Conservation (phyloP, 345 rosid species). For the Diplotaxis tenuifolia region DNA sequence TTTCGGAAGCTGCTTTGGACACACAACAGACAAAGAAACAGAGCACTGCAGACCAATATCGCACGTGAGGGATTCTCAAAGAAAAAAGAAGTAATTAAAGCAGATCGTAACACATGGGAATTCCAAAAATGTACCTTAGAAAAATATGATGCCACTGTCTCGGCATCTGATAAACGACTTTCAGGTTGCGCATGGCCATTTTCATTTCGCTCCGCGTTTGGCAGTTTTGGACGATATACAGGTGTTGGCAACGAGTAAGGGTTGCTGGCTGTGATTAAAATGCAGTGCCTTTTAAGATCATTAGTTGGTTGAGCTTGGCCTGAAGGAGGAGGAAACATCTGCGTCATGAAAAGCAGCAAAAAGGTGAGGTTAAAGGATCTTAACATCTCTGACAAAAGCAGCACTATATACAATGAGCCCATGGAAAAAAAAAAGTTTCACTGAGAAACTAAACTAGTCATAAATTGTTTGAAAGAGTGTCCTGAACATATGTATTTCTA, state of each 20-base stretch:
- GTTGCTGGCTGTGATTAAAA: conserved; percentile 88
- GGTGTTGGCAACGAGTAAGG: conserved; percentile 93
- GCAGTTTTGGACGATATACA: conserved; percentile 73
- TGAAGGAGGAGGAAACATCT: conserved; percentile 81
- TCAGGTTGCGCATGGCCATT: conserved; percentile 56
- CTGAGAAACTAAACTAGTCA: conserved; percentile 16
- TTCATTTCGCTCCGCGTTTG: conserved; percentile 61
- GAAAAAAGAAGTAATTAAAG: not conserved
- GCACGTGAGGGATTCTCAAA: conserved; percentile 29
- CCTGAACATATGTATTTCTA: conserved; percentile 1
- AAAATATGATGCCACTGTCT: conserved; percentile 77
- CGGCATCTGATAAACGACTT: conserved; percentile 84
- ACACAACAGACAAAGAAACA: conserved; percentile 81
- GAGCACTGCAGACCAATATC: conserved; percentile 56
- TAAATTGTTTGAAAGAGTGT: not conserved
- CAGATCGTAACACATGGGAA: conserved; percentile 4
- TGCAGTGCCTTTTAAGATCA: conserved; percentile 81
- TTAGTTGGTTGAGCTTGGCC: conserved; percentile 63
- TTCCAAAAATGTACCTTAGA: conserved; percentile 48
- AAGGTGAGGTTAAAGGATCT: conserved; percentile 12
- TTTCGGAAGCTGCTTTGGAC: conserved; percentile 90
- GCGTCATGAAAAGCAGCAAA: conserved; percentile 32
- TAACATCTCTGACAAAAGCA: conserved; percentile 16
- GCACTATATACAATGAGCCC: not conserved
- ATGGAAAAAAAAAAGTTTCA: not conserved